phyloP scores from a whole-genome alignment of 2,329 filamentous ascomycete genomes.

The Cladorrhinum sp. region DNA sequence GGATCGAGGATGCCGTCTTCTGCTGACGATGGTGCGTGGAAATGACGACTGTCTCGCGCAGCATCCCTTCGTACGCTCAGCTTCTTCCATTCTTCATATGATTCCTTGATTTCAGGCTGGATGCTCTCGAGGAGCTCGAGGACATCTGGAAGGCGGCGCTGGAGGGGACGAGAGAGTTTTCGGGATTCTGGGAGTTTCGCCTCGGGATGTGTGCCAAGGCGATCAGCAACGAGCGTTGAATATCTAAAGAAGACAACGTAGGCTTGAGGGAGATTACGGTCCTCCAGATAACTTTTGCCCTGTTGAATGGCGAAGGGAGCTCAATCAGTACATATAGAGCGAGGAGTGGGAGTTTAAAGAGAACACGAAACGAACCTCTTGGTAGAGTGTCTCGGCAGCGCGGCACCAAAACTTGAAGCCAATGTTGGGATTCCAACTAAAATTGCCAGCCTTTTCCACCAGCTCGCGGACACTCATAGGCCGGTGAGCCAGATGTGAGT shows the following conservation, averaged over 20 bases:
- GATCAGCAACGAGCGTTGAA: conserved; percentile 75
- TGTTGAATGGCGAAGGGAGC: conserved; percentile 37
- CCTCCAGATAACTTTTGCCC: conserved; percentile 80
- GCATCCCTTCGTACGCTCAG: conserved; percentile 37
- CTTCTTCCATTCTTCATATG: conserved; percentile 66
- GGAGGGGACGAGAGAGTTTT: conserved; percentile 54
- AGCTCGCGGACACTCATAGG: conserved; percentile 78
- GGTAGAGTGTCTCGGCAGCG: conserved; percentile 72
- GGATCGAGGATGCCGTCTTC: conserved; percentile 57
- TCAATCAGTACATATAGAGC: conserved; percentile 17
- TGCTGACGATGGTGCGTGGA: conserved; percentile 23
- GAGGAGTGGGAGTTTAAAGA: not conserved
- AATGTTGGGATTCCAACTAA: conserved; percentile 75
- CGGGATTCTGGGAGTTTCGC: conserved; percentile 63
- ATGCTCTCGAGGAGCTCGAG: conserved; percentile 71
- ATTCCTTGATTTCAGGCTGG: conserved; percentile 72
- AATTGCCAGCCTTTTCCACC: conserved; percentile 69
- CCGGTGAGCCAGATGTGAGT: conserved; percentile 28
- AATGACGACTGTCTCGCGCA: conserved; percentile 20
- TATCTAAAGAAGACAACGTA: conserved; percentile 91
- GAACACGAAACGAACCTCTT: conserved; percentile 62
- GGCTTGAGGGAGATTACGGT: conserved; percentile 82
- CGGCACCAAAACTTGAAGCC: conserved; percentile 78
- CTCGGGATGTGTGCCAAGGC: conserved; percentile 73
- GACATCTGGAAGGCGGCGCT: conserved; percentile 53